Percentiles rank a stretch among this genome's conserved stretches.
Conservation (phyloP, 2,329 filamentous ascomycete species). For the Colletotrichum lupini region DNA sequence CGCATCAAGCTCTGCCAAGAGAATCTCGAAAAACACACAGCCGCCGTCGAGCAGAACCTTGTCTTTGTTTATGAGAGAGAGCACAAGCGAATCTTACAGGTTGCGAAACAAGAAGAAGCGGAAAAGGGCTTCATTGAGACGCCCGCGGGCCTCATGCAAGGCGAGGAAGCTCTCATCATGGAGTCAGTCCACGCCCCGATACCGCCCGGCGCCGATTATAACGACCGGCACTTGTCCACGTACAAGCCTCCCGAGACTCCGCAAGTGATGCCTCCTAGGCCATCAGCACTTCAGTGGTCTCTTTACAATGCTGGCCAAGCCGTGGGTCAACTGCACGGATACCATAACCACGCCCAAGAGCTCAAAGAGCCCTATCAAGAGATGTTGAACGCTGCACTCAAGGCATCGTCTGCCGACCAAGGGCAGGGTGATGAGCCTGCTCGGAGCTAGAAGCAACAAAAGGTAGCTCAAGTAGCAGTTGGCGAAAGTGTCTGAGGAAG, state of each 20-base stretch:
- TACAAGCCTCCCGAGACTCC: constrained; percentile 11
- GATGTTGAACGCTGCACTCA: constrained; percentile 33
- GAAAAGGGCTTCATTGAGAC: constrained; percentile 3
- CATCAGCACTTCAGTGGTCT: constrained; percentile 33
- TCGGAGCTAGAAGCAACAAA: background rate
- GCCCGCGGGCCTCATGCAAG: background rate
- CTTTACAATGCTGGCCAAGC: constrained; percentile 37
- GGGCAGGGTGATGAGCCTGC: background rate
- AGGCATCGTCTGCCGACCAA: background rate
- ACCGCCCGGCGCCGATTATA: constrained; percentile 18
- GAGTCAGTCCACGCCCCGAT: constrained; percentile 10
- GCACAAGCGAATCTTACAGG: constrained; percentile 42
- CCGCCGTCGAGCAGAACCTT: constrained; percentile 45
- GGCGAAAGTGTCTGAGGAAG: too few species aligned
- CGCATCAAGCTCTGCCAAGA: constrained; percentile 43
- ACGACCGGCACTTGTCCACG: constrained; percentile 6
- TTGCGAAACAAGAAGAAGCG: constrained; percentile 35
- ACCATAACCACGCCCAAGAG: constrained; percentile 38
- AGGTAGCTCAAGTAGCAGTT: background rate
- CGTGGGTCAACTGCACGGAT: constrained; percentile 37
- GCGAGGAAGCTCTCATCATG: constrained; percentile 13
- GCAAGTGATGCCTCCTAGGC: constrained; percentile 1
- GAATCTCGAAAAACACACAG: constrained; percentile 44
- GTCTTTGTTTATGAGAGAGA: constrained; percentile 48
- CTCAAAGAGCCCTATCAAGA: constrained; percentile 36